Conservation (phyloP, 2,329 filamentous ascomycete genomes). For the Scytalidium lignicola region DNA sequence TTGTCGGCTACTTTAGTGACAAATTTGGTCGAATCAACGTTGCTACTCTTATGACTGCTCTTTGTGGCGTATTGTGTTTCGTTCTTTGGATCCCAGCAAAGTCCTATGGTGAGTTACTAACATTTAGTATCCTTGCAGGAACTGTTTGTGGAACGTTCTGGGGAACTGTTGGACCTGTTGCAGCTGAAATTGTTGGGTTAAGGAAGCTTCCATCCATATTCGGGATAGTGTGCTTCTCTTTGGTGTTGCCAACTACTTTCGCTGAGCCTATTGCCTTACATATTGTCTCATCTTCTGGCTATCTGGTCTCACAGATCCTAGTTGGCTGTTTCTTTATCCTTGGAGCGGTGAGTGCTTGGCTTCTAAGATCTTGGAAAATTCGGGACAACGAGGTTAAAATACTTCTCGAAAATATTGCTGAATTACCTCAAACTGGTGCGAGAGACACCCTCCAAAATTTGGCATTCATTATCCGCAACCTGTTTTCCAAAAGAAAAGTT, state of each 20-base stretch:
- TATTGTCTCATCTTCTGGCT: constrained; percentile 36
- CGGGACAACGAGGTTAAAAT: constrained; percentile 31
- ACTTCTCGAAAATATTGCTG: background rate
- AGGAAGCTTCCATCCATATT: constrained; percentile 47
- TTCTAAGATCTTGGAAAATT: constrained; percentile 57
- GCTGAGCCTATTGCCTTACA: constrained; percentile 54
- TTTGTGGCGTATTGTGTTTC: constrained; percentile 32
- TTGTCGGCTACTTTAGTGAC: constrained; percentile 40
- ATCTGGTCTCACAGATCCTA: constrained; percentile 9
- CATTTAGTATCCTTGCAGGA: constrained; percentile 38
- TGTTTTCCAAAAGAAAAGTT: background rate
- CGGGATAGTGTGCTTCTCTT: constrained; percentile 62
- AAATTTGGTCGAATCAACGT: constrained; percentile 35
- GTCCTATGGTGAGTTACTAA: constrained; percentile 33
- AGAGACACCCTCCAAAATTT: background rate
- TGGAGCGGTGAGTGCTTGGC: constrained; percentile 43
- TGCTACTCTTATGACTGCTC: constrained; percentile 33
- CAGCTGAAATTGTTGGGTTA: constrained; percentile 66
- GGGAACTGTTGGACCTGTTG: constrained; percentile 61
- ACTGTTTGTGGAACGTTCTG: constrained; percentile 41
- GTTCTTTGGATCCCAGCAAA: constrained; percentile 40
- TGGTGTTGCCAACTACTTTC: constrained; percentile 67
- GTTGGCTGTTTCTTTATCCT: constrained; percentile 47
- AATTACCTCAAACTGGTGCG: background rate
- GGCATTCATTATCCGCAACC: background rate